Evolutionary conservation across 345 rosid genomes (phyloP).

Genomic region (Carallia pectinifolia): DNA sequence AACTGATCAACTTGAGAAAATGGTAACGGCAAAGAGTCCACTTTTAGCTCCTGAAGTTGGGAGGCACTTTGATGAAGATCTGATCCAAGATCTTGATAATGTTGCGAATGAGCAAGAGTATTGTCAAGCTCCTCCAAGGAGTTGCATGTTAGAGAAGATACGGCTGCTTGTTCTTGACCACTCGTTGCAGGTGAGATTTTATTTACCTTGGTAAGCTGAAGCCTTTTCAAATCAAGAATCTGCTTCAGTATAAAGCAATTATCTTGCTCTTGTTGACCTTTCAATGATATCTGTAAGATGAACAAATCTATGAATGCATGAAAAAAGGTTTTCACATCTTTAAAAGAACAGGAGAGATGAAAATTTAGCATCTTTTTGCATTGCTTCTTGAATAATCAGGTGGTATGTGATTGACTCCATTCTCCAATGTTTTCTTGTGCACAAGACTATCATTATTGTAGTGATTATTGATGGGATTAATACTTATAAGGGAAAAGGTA

Average conservation of each 20-base stretch:
- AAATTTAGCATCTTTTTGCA: neutral
- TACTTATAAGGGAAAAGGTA: no score
- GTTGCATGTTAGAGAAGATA: conserved; percentile 17
- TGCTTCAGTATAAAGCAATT: conserved; percentile 54
- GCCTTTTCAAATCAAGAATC: conserved; percentile 64
- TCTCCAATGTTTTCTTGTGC: neutral
- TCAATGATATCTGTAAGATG: conserved; percentile 32
- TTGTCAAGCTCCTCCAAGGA: conserved; percentile 22
- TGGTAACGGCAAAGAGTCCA: conserved; percentile 38
- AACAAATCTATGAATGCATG: conserved; percentile 6
- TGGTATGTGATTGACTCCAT: neutral
- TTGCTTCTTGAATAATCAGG: no score
- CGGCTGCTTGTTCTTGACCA: conserved; percentile 25
- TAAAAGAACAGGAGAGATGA: conserved; percentile 1
- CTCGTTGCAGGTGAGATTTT: conserved; percentile 13
- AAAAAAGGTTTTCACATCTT: conserved; percentile 1
- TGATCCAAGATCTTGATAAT: conserved; percentile 26
- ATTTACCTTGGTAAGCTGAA: conserved; percentile 47
- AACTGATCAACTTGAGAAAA: conserved; percentile 45
- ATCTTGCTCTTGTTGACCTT: conserved; percentile 29
- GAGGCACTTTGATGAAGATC: conserved; percentile 31
- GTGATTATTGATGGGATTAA: no score
- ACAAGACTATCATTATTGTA: no score
- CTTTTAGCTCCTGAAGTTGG: conserved; percentile 36
- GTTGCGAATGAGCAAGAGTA: conserved; percentile 20